phyloP scores from a whole-genome alignment of 1,284 basidiomycete species.

The Ustilago nuda region DNA sequence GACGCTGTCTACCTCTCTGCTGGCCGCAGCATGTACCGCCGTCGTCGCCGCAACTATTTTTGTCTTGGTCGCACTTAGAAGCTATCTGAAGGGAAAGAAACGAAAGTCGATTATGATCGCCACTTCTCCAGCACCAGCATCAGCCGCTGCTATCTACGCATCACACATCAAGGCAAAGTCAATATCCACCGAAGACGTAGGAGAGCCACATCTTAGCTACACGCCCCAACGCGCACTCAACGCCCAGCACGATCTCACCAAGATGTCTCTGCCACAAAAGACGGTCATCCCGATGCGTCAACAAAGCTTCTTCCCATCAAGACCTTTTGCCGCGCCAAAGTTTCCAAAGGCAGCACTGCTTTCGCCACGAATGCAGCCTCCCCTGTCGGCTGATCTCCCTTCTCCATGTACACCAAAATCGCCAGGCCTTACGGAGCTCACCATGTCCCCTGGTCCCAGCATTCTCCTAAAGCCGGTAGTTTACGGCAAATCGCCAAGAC shows the following conservation, averaged over 20 bases:
- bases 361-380: conserved; percentile 41
- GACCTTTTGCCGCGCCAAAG: conserved; percentile 30
- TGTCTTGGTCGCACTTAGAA: conserved; percentile 38
- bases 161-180: conserved; percentile 35
- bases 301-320: conserved; percentile 18
- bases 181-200: conserved; percentile 36
- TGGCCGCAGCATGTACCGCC: conserved; percentile 43
- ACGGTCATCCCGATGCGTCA: conserved; percentile 28
- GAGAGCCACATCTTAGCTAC: conserved; percentile 35
- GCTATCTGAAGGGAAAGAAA: conserved; percentile 34
- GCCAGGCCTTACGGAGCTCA: conserved; percentile 45
- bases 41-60: conserved; percentile 42
- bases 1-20: conserved; percentile 45
- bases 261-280: conserved; percentile 39
- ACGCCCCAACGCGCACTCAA: conserved; percentile 39
- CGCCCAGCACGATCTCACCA: conserved; percentile 25
- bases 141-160: conserved; percentile 33
- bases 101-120: conserved; percentile 23
- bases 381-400: conserved; percentile 15
- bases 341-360: conserved; percentile 39
- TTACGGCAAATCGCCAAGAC: conserved; percentile 42
- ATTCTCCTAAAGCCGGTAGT: conserved; percentile 42
- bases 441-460: conserved; percentile 47
- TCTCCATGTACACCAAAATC: conserved; percentile 32
- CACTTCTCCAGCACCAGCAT: conserved; percentile 12